Conservation (phyloP, 2,329 filamentous ascomycete genomes). For the Sphaerostilbella broomeana region DNA sequence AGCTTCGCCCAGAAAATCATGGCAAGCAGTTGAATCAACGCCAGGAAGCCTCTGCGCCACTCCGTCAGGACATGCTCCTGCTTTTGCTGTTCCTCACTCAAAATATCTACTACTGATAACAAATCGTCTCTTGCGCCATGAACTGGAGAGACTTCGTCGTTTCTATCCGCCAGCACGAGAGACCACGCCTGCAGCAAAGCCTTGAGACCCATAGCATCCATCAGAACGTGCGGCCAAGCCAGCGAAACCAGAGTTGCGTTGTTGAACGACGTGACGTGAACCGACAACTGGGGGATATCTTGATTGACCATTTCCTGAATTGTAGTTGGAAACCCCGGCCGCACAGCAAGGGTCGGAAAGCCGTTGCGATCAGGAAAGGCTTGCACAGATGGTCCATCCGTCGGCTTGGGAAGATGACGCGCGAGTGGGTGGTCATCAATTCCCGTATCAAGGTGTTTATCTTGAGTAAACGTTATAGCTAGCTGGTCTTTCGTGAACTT, state of each 20-base stretch:
- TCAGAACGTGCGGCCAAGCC: background rate
- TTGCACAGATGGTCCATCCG: too few species aligned
- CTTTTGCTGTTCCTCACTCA: background rate
- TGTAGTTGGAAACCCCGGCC: too few species aligned
- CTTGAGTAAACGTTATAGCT: too few species aligned
- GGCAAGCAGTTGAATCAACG: slow-evolving; percentile 1
- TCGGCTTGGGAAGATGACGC: too few species aligned
- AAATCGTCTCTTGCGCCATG: slow-evolving; percentile 5
- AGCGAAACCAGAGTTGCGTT: slow-evolving; percentile 1
- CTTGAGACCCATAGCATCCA: slow-evolving; percentile 3
- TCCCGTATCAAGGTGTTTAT: too few species aligned
- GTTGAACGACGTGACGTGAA: slow-evolving; percentile 5
- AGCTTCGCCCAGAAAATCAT: slow-evolving; percentile 2
- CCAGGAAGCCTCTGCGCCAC: slow-evolving; percentile 1
- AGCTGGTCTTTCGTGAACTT: slow-evolving; percentile 2
- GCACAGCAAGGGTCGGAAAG: too few species aligned
- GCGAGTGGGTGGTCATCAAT: too few species aligned
- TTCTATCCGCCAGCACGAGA: slow-evolving; percentile 3
- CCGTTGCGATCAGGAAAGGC: too few species aligned
- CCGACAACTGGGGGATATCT: background rate
- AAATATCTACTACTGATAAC: background rate
- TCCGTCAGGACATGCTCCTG: background rate
- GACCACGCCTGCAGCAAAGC: slow-evolving; percentile 5
- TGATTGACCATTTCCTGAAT: too few species aligned
- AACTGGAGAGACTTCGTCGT: slow-evolving; percentile 5